Evolutionary conservation across 257 asterid genomes (phyloP).

Genomic region (Solanum ossicruentum): DNA sequence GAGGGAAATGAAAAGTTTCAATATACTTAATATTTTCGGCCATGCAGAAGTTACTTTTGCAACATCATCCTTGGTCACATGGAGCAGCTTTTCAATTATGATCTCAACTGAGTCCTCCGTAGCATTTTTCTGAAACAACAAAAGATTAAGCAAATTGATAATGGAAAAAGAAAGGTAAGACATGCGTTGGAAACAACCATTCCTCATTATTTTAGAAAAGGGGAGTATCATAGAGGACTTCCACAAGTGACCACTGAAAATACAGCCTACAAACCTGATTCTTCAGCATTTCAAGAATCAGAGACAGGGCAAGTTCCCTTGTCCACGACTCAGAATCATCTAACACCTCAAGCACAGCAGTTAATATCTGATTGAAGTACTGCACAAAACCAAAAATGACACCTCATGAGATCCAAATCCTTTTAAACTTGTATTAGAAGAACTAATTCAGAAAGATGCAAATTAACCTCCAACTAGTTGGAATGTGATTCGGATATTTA

Average conservation of each 20-base stretch:
- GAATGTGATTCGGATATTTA: background rate
- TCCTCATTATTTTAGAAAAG: background rate
- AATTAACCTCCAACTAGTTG: background rate
- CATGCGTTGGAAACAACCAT: background rate
- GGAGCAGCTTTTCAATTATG: slow-evolving; percentile 87
- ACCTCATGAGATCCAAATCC: background rate
- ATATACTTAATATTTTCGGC: background rate
- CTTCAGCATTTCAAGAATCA: slow-evolving; percentile 84
- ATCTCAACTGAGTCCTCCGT: slow-evolving; percentile 96
- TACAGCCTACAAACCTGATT: slow-evolving; percentile 57
- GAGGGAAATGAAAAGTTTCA: background rate
- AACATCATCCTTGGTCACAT: slow-evolving; percentile 62
- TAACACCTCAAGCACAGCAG: slow-evolving; percentile 84
- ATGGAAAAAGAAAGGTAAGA: background rate
- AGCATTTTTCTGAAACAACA: slow-evolving; percentile 53
- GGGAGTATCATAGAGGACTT: background rate
- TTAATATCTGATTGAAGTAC: slow-evolving; percentile 97
- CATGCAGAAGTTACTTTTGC: slow-evolving; percentile 40
- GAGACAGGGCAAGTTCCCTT: slow-evolving; percentile 65
- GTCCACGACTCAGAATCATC: slow-evolving; percentile 78
- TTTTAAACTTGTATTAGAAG: background rate
- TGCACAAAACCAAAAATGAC: slow-evolving; percentile 20
- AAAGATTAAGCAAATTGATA: background rate
- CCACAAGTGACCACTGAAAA: background rate
- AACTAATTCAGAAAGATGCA: background rate